These are phyloP conservation scores for Nannizzia gypsea DNA, from an alignment of 2,329 filamentous ascomycete species.

Conservation along the genomic window DNA sequence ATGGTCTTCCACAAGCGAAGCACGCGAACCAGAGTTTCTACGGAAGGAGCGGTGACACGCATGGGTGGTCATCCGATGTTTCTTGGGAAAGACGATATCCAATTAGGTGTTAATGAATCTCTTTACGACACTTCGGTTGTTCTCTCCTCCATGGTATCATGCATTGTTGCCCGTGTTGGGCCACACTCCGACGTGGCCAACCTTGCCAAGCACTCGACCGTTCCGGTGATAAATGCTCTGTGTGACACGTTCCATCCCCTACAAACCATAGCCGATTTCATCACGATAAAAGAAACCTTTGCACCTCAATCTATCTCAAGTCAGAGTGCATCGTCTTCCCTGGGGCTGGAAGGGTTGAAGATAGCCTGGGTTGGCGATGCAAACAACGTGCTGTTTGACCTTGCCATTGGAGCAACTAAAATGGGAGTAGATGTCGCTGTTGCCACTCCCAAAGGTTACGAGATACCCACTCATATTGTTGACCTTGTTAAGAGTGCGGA, in stretches of 20 bases:
- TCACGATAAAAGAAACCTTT: conserved; percentile 76
- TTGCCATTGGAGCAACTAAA: conserved; percentile 79
- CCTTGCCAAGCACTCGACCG: conserved; percentile 59
- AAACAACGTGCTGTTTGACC: conserved; percentile 92
- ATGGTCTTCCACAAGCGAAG: conserved; percentile 97
- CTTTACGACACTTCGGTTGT: conserved; percentile 86
- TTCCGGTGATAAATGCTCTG: conserved; percentile 77
- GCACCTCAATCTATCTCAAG: conserved; percentile 30
- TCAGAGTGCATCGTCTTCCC: conserved; percentile 28
- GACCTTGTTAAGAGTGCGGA: conserved; percentile 57
- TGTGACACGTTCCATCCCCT: conserved; percentile 88
- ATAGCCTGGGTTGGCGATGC: conserved; percentile 94
- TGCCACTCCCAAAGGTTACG: conserved; percentile 74
- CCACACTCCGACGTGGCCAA: conserved; percentile 62
- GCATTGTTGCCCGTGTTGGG: conserved; percentile 68
- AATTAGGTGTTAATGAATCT: conserved; percentile 87
- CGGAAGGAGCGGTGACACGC: conserved; percentile 76
- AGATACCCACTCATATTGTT: conserved; percentile 64
- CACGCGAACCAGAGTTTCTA: conserved; percentile 85
- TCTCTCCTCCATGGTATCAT: conserved; percentile 85
- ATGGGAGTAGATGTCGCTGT: conserved; percentile 77
- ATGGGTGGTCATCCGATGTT: conserved; percentile 96
- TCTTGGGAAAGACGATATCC: conserved; percentile 87
- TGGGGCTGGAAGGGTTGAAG: conserved; percentile 73
- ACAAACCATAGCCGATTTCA: conserved; percentile 86